phyloP scores from a whole-genome alignment of 139 green algal species.

The Bryopsis sp. region DNA sequence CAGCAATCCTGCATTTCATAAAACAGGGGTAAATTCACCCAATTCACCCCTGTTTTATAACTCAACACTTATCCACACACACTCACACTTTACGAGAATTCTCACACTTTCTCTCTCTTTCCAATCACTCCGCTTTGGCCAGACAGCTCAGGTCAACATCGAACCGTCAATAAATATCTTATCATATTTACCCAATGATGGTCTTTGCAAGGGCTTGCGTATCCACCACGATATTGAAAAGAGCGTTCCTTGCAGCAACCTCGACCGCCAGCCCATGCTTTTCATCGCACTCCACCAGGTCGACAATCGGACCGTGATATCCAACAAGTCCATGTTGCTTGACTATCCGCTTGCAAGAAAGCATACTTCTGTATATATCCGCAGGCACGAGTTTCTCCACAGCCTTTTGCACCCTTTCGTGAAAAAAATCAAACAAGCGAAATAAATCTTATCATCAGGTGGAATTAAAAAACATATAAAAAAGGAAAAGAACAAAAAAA shows the following conservation, averaged over 20 bases:
- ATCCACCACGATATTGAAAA: constrained; percentile 75
- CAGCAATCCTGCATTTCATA: too few species aligned
- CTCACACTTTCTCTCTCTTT: too few species aligned
- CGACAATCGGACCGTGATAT: constrained; percentile 83
- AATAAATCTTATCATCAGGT: too few species aligned
- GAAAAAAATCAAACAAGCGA: background rate
- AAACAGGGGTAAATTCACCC: too few species aligned
- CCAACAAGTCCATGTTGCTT: constrained; percentile 57
- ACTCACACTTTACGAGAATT: too few species aligned
- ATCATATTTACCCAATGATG: too few species aligned
- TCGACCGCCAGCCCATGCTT: constrained; percentile 80
- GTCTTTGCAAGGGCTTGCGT: constrained; percentile 56
- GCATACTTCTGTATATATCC: constrained; percentile 22
- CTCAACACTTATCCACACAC: too few species aligned
- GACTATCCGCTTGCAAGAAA: constrained; percentile 44
- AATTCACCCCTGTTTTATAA: too few species aligned
- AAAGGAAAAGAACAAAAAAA: background rate
- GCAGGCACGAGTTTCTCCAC: constrained; percentile 18
- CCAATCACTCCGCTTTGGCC: too few species aligned
- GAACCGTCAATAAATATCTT: too few species aligned
- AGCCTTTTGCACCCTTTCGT: background rate
- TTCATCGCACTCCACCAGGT: constrained; percentile 68
- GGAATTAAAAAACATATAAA: background rate
- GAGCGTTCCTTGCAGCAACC: constrained; percentile 44
- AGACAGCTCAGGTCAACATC: too few species aligned